Conservation (phyloP, 2,329 filamentous ascomycete species). For the Pestalotiopsis sp. region DNA sequence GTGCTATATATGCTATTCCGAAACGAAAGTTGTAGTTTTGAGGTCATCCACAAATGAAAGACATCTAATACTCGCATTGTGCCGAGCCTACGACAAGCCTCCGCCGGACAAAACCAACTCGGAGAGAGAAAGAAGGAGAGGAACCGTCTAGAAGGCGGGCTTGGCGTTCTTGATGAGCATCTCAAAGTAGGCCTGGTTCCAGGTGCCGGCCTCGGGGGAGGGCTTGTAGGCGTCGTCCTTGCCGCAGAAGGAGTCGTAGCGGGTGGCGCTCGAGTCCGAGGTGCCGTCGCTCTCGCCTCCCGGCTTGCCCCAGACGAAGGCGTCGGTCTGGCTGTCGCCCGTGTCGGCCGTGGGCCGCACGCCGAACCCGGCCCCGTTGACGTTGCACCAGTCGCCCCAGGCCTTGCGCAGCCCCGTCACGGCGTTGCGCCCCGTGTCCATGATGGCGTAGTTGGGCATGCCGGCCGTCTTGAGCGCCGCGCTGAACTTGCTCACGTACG, state of each 20-base stretch:
- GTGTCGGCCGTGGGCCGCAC: slow-evolving; percentile 55
- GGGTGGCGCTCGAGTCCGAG: slow-evolving; percentile 37
- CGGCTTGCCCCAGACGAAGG: slow-evolving; percentile 64
- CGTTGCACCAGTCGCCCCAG: slow-evolving; percentile 64
- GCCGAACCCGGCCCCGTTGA: slow-evolving; percentile 57
- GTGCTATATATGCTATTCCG: background rate
- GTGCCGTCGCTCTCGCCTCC: slow-evolving; percentile 46
- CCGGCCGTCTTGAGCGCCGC: slow-evolving; percentile 55
- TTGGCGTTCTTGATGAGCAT: slow-evolving; percentile 55
- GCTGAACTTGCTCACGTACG: slow-evolving; percentile 67
- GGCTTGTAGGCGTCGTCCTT: slow-evolving; percentile 57
- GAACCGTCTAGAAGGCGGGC: slow-evolving; percentile 40
- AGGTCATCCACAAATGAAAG: no score
- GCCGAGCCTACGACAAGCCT: background rate
- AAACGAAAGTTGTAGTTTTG: background rate
- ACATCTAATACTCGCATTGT: background rate
- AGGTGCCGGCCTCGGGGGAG: slow-evolving; percentile 68
- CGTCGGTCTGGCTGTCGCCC: slow-evolving; percentile 53
- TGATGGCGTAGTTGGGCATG: slow-evolving; percentile 35
- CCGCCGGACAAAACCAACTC: background rate
- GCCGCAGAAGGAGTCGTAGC: slow-evolving; percentile 56
- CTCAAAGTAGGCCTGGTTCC: slow-evolving; percentile 64
- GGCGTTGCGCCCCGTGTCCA: slow-evolving; percentile 22
- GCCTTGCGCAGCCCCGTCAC: slow-evolving; percentile 47
- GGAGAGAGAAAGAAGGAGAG: background rate